Percentiles rank a stretch among this genome's conserved stretches.
These are phyloP conservation scores for Caloboletus firmus DNA, from an alignment of 1,284 basidiomycete genomes.

Conservation along the genomic window DNA sequence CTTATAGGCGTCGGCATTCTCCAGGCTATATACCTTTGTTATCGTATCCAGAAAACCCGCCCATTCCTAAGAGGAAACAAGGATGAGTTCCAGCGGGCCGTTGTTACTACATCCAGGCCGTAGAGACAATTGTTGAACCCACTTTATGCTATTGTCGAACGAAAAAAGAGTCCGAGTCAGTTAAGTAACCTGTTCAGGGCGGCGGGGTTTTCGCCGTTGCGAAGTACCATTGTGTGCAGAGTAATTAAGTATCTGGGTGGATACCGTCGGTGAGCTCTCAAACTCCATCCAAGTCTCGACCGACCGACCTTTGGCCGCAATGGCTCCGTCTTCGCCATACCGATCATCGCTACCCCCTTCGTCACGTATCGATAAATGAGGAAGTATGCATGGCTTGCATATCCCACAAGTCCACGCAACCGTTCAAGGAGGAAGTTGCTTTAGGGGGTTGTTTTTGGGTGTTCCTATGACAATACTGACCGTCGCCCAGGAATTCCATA, in stretches of 20 bases:
- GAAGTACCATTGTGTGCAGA: not conserved
- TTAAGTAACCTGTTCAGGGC: not conserved
- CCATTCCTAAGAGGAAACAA: not conserved
- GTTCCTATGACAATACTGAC: not conserved
- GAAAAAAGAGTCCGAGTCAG: not conserved
- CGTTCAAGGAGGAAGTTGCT: not conserved
- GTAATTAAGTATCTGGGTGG: not conserved
- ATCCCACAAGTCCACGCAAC: not conserved
- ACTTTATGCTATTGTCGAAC: not conserved
- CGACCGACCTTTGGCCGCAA: constrained; percentile 2
- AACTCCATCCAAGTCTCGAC: constrained; percentile 2
- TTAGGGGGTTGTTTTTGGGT: too few relatives aligned
- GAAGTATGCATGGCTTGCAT: not conserved
- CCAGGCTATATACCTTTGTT: too few relatives aligned
- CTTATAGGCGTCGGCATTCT: not conserved
- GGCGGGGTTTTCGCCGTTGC: not conserved
- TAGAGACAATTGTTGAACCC: not conserved
- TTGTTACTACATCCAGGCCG: not conserved
- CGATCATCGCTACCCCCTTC: not conserved
- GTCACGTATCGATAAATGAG: not conserved
- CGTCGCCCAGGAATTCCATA: not conserved
- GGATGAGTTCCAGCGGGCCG: not conserved
- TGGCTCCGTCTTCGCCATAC: not conserved
- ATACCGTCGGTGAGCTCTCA: not conserved
- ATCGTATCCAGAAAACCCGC: not conserved